These are phyloP conservation scores for Lentinula novae-zelandiae DNA, from an alignment of 1,284 basidiomycete species.

Conservation along the genomic window DNA sequence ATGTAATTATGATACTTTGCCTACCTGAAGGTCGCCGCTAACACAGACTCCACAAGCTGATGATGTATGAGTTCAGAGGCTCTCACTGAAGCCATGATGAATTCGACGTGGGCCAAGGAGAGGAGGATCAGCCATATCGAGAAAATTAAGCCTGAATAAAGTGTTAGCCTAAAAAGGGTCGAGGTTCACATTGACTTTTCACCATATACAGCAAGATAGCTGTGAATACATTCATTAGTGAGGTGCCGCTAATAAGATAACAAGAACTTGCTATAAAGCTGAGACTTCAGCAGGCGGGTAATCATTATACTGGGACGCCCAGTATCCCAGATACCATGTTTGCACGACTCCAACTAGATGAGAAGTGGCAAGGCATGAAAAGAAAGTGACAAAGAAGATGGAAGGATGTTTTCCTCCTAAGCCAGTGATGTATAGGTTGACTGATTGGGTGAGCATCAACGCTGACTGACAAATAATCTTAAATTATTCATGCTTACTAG, in stretches of 20 bases:
- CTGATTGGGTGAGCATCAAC: constrained; percentile 11
- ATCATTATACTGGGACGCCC: constrained; percentile 41
- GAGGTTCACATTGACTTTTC: constrained; percentile 1
- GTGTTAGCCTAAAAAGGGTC: constrained; percentile 19
- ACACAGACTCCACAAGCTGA: constrained; percentile 50
- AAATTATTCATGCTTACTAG: constrained; percentile 22
- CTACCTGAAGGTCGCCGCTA: constrained; percentile 51
- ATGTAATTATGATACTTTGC: not conserved
- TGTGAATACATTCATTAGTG: constrained; percentile 8
- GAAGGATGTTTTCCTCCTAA: constrained; percentile 38
- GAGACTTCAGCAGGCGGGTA: constrained; percentile 22
- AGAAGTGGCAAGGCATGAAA: constrained; percentile 20
- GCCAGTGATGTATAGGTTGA: constrained; percentile 29
- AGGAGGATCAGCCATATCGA: constrained; percentile 22
- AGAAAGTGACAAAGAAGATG: constrained; percentile 35
- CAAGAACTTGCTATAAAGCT: constrained; percentile 24
- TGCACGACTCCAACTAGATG: constrained; percentile 27
- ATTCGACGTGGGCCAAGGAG: constrained; percentile 19
- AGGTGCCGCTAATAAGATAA: not conserved
- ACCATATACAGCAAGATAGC: constrained; percentile 39
- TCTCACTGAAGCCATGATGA: constrained; percentile 38
- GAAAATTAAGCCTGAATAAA: constrained; percentile 19
- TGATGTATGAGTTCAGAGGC: constrained; percentile 58
- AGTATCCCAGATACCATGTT: constrained; percentile 45
- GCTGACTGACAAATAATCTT: not conserved